Evolutionary conservation across 1,139 yeast genomes (phyloP), one percentile per base, ranked within the genome.

Genomic region (Meyerozyma guilliermondii): DNA sequence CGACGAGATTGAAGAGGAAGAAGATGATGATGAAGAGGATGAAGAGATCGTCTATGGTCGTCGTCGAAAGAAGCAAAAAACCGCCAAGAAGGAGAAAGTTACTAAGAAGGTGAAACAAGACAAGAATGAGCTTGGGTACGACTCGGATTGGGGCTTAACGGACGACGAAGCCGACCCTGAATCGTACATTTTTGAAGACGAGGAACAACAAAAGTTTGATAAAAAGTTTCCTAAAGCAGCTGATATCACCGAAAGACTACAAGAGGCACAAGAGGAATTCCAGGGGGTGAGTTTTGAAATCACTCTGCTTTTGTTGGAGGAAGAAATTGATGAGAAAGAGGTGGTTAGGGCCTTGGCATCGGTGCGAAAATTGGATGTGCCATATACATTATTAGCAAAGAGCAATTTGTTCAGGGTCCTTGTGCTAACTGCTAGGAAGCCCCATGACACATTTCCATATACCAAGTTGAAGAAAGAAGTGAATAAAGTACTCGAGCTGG

Each of bases 361-460:
- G 37, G 43, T 58, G 39, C 50, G 43, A 16, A 50, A 54, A 37
- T 45, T 67, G 23, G 44, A 52, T 28, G 45, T 65, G 20, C 76
- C 76, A 3, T 51, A 52, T 34, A 53, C 66, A 17, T 51, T 68
- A 2, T 48, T 68, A 9, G 42, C 55, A 23, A 69, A 63, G 49
- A 65, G 71, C 39, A 59, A 56, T 39, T 46, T 70, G 31, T 56
- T 65, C 37, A 56, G 70, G 39, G 62, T 60, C 20, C 50, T 71
- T 45, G 55, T 71, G n/a, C 48, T 67, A 41, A 54, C 58, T 4
- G 56, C 60, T 39, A 60, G 75, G 43, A 62, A 59, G 45, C 60
- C 64, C 3, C 43, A 43, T 5, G 58, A 55, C 23, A 38, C 36
- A 18, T 58, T 59, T 29, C 54, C 56, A 3, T 41, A 54, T 30